Percentiles rank a stretch among this genome's conserved stretches.
phyloP scores from a whole-genome alignment of 441 rosid genomes.

The Pelargonium citronellum region DNA sequence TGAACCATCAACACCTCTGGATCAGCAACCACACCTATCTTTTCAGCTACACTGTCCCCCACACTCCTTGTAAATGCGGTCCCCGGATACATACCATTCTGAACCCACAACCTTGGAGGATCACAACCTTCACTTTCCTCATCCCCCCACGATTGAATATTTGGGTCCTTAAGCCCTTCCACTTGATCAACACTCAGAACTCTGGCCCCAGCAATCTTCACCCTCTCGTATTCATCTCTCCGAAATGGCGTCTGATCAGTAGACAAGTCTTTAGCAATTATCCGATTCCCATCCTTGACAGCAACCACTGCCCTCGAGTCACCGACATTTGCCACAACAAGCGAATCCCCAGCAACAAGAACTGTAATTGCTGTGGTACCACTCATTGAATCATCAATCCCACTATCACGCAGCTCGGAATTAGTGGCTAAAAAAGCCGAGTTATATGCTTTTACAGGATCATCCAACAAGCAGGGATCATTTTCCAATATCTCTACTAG shows the following conservation, averaged over 20 bases:
- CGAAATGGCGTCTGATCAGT: conserved; percentile 89
- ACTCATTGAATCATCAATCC: conserved; percentile 82
- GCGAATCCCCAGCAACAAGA: conserved; percentile 69
- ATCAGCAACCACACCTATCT: conserved; percentile 70
- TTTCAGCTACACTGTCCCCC: conserved; percentile 80
- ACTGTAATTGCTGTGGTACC: conserved; percentile 93
- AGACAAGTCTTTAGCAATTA: conserved; percentile 75
- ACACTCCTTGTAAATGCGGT: conserved; percentile 88
- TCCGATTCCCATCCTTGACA: conserved; percentile 47
- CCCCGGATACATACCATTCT: conserved; percentile 83
- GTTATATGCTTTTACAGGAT: conserved; percentile 62
- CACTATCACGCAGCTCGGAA: conserved; percentile 57
- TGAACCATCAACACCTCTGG: conserved; percentile 69
- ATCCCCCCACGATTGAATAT: conserved; percentile 66
- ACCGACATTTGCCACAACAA: conserved; percentile 82
- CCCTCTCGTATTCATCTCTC: conserved; percentile 87
- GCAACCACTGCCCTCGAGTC: conserved; percentile 92
- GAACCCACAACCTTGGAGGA: conserved; percentile 97
- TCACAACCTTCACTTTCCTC: conserved; percentile 85
- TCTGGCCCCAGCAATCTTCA: conserved; percentile 83
- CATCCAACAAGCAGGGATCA: conserved; percentile 57
- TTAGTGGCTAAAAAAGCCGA: conserved; percentile 62
- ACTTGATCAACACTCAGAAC: conserved; percentile 83
- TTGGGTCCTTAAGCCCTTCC: conserved; percentile 79
- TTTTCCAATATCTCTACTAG: conserved; percentile 59